Evolutionary conservation across 345 rosid species (phyloP).

Genomic region (Heritiera fomes): DNA sequence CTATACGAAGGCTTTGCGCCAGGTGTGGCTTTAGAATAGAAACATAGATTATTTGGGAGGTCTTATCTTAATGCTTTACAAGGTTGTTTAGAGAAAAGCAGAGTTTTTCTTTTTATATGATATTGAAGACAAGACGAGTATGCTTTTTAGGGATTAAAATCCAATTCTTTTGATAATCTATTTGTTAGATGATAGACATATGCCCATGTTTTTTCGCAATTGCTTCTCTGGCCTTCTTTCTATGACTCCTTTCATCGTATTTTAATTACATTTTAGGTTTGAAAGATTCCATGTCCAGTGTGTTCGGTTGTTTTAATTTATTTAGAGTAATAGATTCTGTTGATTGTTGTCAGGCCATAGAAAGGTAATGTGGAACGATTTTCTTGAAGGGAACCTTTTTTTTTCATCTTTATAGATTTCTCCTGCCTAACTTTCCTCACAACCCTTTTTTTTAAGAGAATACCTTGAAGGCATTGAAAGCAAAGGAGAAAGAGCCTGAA

Average conservation of each 20-base stretch:
- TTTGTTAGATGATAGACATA: background rate
- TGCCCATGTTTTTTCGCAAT: background rate
- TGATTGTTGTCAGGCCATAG: background rate
- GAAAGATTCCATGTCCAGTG: background rate
- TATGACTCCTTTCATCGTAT: background rate
- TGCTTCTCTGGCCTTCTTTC: background rate
- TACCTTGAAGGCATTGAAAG: constrained; percentile 64
- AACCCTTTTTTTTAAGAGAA: constrained; percentile 43
- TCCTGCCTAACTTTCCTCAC: background rate
- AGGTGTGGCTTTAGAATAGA: background rate
- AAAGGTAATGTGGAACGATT: background rate
- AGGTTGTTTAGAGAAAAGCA: background rate
- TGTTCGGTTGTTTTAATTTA: background rate
- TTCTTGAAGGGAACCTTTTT: background rate
- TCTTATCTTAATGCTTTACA: background rate
- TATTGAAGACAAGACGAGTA: background rate
- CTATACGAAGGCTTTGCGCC: background rate
- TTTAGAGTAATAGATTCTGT: background rate
- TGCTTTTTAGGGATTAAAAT: background rate
- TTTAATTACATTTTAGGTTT: too few species aligned
- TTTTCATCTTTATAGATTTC: background rate
- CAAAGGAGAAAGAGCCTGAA: constrained; percentile 64
- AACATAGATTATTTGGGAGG: background rate
- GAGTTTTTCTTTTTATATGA: background rate
- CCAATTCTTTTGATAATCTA: background rate